Evolutionary conservation across 768 basidiomycete species (phyloP), one percentile per base, ranked within the genome.

Genomic region (Crucibulum laeve): DNA sequence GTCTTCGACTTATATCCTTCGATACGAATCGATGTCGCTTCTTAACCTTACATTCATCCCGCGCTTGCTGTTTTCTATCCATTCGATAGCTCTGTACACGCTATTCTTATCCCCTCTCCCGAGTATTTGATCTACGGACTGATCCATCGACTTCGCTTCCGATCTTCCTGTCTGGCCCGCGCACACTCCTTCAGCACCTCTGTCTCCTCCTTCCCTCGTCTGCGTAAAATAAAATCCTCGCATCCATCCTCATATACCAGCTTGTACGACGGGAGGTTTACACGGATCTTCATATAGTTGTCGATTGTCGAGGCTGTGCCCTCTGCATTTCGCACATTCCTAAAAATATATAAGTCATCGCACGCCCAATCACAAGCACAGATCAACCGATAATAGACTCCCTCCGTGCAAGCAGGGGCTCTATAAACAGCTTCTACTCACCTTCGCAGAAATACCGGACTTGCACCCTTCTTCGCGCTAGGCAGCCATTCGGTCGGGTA

Each of bases 401-500:
- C 32, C 17, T 44, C 36, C 49, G 39, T 47, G 44, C 25, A 44
- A 51, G n/a, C n/a, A 52, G 25, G 25, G 25, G 8, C 22, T 22
- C 14, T 18, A 46, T 34, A 34, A 25, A 28, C 41, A 45, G 18
- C 25, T 18, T 48, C 37, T 45, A 56, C 77, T 50, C 60, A 84
- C 86, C 79, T 74, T 56, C 73, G 73, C 56, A 88, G 62, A 64
- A 79, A 85, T 47, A 77, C 61, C 47, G 61, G 65, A 44, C 55
- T 57, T 32, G 40, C 53, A 34, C 56, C 61, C 55, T 61, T 64
- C 63, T 56, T 64, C 43, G 56, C 54, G 46, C 64, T 66, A 2
- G 77, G 76, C 33, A 76, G 32, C 86, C 87, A 87, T 53, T 89
- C 87, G 10, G 85, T 88, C 4, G 81, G 77, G 48, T 83, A 69